Base-by-base conservation (phyloP, 1,284 basidiomycete species). In the Chondrostereum purpureum region DNA sequence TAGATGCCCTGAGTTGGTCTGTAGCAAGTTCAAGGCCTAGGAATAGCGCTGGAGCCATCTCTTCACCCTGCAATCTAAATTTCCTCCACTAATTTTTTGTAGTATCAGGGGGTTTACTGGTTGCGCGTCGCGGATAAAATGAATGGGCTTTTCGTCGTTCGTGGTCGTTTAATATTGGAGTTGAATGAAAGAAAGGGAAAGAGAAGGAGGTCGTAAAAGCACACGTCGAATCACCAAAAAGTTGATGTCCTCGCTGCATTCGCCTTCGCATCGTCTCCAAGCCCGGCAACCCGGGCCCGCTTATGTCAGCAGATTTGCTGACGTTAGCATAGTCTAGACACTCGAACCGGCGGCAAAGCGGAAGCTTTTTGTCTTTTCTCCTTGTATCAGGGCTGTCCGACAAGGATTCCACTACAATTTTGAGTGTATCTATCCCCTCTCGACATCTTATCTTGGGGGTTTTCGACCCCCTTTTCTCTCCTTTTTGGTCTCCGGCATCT, bases 21-120 rank as follows among this genome's bases (percentile, higher is more conserved):
- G 81, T 83, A 4, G 85, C 79, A 43, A 90, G 76, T 67, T 92
- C 88, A 57, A 88, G 72, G 43, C 83, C 83, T 33, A 88, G 75
- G 63, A 88, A 88, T 49, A 84, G 70, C 37, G 78, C 69, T 55
- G 18, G 31, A 12, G 17, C 17, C 24, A 40, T 35, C 19, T 18
- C n/a, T 31, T n/a, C 20, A 24, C 17, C 19, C 39, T 17, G 16
- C 5, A 2, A 13, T 10, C 8, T 17, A 19, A 21, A 21, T 14
- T 16, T 8, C 36, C 21, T 38, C 27, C 8, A 31, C 8, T 8
- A 31, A 31, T 31, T 8, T 31, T 31, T 19, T 21, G 16, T 14
- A 38, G n/a, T 14, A 38, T 38, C n/a, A 11, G 10, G 14, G 11
- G 39, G 23, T 21, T 17, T 21, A 21, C 14, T 40, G 18, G 19